Conservation (phyloP, 192 early-diverging fungal genomes). For the Coemansia sp. region DNA sequence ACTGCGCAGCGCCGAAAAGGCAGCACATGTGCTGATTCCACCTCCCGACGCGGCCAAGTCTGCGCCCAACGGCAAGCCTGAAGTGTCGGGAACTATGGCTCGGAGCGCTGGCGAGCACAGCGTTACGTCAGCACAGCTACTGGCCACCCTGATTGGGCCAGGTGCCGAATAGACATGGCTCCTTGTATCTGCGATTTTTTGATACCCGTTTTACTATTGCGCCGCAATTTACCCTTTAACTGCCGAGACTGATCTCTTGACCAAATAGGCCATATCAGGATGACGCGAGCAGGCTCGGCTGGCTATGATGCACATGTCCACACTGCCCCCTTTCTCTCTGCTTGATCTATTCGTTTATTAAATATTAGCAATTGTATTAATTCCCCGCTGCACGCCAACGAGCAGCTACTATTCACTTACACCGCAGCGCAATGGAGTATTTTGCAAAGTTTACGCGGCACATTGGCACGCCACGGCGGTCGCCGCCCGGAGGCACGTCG, state of each 20-base stretch:
- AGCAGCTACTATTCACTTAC: background rate
- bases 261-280: too few species aligned
- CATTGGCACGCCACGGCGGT: conserved; percentile 60
- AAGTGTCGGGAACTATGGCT: conserved; percentile 5
- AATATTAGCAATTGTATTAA: too few species aligned
- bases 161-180: background rate
- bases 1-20: conserved; percentile 28
- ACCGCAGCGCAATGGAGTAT: conserved; percentile 57
- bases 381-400: too few species aligned
- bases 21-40: conserved; percentile 36
- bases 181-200: background rate
- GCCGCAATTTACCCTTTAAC: background rate
- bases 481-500: conserved; percentile 59
- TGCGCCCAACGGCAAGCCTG: conserved; percentile 2
- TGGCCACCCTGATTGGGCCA: conserved; percentile 18
- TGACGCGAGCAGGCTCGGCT: too few species aligned
- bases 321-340: conserved; percentile 4
- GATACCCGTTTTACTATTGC: background rate
- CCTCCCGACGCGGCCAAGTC: conserved; percentile 3
- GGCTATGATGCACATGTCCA: too few species aligned
- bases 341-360: background rate
- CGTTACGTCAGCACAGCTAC: conserved; percentile 29
- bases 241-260: too few species aligned
- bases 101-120: conserved; percentile 21
- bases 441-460: conserved; percentile 67